Evolutionary conservation across 768 basidiomycete genomes (phyloP), one percentile per base, ranked within the genome.

Genomic region (Xerocomellus chrysenteron): DNA sequence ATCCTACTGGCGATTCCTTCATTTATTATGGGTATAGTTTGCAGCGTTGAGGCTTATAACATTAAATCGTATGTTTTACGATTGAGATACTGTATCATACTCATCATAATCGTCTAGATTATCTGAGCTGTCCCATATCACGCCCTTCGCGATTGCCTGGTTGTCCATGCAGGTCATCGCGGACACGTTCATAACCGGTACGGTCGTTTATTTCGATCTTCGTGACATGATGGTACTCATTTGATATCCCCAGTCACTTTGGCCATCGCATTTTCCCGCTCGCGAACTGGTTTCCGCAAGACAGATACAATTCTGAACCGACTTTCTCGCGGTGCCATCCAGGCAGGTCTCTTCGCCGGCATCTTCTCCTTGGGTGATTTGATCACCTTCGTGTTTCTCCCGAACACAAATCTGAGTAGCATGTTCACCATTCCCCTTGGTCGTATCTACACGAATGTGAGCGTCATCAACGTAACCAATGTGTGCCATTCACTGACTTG

Each of bases 281-380:
- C 76, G 6, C 73, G 77, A 51, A 83, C 82, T 16, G 82, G 83
- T 17, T 80, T 82, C 67, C 71, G 70, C 16, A 76, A 69, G 59
- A 84, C 78, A 5, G 81, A 85, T 58, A 79, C 74, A 0, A 73
- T 82, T 17, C 17, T 59, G 26, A 57, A 57, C 28, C 49, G 40
- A 24, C 19, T 59, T 12, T 57, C 57, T 32, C 49, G 55, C n/a
- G 57, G 49, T 39, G 55, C 54, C 10, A 57, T 59, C 40, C 57
- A 51, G 30, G 47, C 57, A 1, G 55, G 55, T 11, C 28, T 59
- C 33, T 42, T 59, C 5, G 17, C 57, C 1, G 24, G 32, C 2
- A 47, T 51, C 16, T 58, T 58, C 52, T 16, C 42, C 13, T 1
- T 58, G 28, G 47, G 32, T 5, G 81, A 83, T 63, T 63, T 84